Percentiles rank a stretch among this genome's conserved stretches.
Evolutionary conservation across 306 rosid genomes (phyloP).

Genomic region (Lathyrus tuberosus): DNA sequence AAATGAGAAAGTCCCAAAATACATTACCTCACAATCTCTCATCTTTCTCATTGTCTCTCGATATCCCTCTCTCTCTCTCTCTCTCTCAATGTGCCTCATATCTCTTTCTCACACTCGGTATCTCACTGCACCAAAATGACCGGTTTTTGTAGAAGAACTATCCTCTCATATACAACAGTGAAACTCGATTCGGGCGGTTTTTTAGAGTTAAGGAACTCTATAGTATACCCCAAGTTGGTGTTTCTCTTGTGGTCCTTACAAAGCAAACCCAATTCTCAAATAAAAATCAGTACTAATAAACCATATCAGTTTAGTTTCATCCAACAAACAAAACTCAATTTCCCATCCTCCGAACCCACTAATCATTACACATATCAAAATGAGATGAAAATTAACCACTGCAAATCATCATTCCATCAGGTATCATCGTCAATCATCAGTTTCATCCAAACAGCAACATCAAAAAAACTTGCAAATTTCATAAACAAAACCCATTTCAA

Average conservation of each 20-base stretch:
- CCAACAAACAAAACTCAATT: conserved; percentile 5
- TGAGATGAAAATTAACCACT: conserved; percentile 24
- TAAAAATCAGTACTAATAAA: conserved; percentile 20
- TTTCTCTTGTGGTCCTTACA: no score
- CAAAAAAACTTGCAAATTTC: neutral
- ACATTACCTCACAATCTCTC: neutral
- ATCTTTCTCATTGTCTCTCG: neutral
- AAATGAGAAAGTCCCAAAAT: neutral
- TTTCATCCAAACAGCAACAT: conserved; percentile 3
- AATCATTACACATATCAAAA: conserved; percentile 20
- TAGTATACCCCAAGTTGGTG: no score
- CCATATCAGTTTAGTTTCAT: conserved; percentile 18
- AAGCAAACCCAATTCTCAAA: conserved; percentile 19
- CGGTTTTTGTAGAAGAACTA: neutral
- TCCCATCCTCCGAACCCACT: conserved; percentile 17
- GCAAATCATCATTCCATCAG: neutral
- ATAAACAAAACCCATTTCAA: conserved; percentile 13
- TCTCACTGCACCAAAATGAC: neutral
- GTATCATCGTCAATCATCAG: neutral
- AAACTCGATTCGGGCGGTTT: neutral
- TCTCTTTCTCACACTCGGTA: neutral
- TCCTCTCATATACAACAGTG: neutral
- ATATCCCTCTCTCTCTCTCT: neutral
- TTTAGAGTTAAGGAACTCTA: neutral
- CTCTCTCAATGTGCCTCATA: neutral